Conservation (phyloP, 768 basidiomycete species). For the Pulveroboletus sp. region DNA sequence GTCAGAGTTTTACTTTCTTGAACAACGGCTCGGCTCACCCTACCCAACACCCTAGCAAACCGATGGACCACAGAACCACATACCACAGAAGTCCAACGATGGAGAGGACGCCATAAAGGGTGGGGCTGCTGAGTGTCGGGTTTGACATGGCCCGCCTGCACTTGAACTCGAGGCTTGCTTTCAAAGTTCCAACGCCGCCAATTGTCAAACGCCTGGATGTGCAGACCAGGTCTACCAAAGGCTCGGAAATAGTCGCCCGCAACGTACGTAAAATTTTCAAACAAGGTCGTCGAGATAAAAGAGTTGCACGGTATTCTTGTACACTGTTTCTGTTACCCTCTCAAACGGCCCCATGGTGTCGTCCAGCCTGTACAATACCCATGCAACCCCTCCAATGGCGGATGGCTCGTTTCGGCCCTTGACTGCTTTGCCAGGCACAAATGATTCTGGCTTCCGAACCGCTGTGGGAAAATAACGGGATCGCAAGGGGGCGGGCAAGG, state of each 20-base stretch:
- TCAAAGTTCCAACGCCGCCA: background rate
- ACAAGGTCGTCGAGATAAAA: slow-evolving; percentile 47
- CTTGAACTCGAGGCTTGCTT: background rate
- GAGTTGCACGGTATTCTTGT: slow-evolving; percentile 58
- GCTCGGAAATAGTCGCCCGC: background rate
- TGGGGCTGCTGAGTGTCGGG: slow-evolving; percentile 2
- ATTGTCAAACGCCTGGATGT: background rate
- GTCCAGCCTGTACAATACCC: slow-evolving; percentile 54
- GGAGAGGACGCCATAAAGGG: slow-evolving; percentile 23
- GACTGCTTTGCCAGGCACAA: slow-evolving; percentile 53
- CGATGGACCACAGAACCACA: slow-evolving; percentile 55
- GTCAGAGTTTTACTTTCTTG: background rate
- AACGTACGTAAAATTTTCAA: slow-evolving; percentile 17
- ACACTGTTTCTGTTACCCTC: slow-evolving; percentile 51
- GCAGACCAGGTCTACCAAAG: background rate
- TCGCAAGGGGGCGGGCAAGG: slow-evolving; percentile 44
- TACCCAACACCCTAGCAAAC: slow-evolving; percentile 60
- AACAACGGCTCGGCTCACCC: slow-evolving; percentile 53
- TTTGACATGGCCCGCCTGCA: slow-evolving; percentile 10
- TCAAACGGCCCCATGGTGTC: slow-evolving; percentile 49
- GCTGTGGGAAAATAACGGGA: slow-evolving; percentile 48
- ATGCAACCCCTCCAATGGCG: slow-evolving; percentile 65
- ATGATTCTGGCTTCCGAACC: slow-evolving; percentile 56
- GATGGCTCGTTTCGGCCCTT: slow-evolving; percentile 78
- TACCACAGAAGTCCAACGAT: slow-evolving; percentile 59